These are phyloP conservation scores for Urtica urens DNA, from an alignment of 306 rosid species.

Conservation along the genomic window DNA sequence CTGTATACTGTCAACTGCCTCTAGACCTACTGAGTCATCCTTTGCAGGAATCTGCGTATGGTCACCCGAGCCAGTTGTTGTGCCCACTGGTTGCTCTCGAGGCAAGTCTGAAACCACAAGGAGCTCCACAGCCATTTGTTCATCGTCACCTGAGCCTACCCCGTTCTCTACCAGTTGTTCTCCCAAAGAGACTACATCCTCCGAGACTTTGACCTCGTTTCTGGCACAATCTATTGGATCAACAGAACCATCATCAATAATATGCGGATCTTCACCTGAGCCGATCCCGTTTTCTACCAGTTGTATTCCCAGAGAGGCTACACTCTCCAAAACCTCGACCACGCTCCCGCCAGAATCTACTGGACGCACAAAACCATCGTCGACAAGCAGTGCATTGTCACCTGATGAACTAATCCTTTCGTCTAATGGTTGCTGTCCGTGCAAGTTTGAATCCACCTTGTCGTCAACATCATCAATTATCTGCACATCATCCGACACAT, in stretches of 20 bases:
- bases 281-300: no score
- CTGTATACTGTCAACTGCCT: no score
- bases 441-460: conserved; percentile 13
- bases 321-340: no score
- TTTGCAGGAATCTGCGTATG: no score
- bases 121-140: not conserved
- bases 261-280: no score
- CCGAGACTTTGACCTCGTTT: conserved; percentile 12
- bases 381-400: not conserved
- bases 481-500: conserved; percentile 13
- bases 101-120: not conserved
- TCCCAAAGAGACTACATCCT: conserved; percentile 21
- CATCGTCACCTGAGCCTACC: not conserved
- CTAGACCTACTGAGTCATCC: no score
- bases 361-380: conserved; percentile 17
- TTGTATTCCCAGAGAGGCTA: no score
- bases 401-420: not conserved
- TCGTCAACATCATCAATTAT: conserved; percentile 18
- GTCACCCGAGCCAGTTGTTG: no score
- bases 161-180: conserved; percentile 17
- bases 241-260: no score
- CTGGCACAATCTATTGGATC: no score
- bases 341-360: no score
- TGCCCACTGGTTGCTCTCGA: no score
- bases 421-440: conserved; percentile 27